phyloP scores from a whole-genome alignment of 2,329 filamentous ascomycete genomes.

The Coniochaeta sp. region DNA sequence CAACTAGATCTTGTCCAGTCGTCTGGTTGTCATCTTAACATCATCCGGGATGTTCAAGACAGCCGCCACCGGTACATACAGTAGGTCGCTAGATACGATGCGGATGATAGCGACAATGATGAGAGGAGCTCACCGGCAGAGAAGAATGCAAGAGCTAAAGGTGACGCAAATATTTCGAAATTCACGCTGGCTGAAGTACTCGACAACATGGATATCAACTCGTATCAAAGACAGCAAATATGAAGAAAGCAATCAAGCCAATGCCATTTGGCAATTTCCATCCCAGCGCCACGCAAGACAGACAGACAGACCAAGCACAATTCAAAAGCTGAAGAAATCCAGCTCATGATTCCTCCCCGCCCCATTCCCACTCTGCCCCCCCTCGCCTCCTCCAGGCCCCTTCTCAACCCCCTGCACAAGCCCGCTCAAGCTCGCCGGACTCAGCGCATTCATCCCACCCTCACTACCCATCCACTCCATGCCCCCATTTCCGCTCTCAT shows the following conservation, averaged over 20 bases:
- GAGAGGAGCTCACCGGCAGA: too few relatives aligned
- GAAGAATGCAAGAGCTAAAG: too few relatives aligned
- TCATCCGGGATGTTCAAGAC: too few relatives aligned
- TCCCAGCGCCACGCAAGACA: neutral
- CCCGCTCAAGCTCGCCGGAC: slow-evolving; percentile 23
- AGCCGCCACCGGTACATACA: too few relatives aligned
- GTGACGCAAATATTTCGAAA: neutral
- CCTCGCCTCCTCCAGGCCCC: slow-evolving; percentile 10
- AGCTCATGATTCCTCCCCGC: slow-evolving; percentile 25
- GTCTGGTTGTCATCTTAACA: neutral
- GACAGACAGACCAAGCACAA: neutral
- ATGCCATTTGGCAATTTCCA: neutral
- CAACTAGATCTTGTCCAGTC: neutral
- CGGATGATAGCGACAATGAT: too few relatives aligned
- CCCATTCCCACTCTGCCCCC: slow-evolving; percentile 3
- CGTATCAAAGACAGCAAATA: neutral
- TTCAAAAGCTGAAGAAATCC: slow-evolving; percentile 31
- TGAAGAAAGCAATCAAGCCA: neutral
- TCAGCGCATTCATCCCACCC: slow-evolving; percentile 12
- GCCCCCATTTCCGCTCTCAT: neutral
- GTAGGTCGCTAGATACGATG: too few relatives aligned
- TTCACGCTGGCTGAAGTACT: neutral
- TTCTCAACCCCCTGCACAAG: slow-evolving; percentile 23
- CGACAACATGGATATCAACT: neutral
- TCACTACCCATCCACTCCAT: slow-evolving; percentile 18